Evolutionary conservation across 768 basidiomycete genomes (phyloP).

Genomic region (Auricularia auricula-judae): DNA sequence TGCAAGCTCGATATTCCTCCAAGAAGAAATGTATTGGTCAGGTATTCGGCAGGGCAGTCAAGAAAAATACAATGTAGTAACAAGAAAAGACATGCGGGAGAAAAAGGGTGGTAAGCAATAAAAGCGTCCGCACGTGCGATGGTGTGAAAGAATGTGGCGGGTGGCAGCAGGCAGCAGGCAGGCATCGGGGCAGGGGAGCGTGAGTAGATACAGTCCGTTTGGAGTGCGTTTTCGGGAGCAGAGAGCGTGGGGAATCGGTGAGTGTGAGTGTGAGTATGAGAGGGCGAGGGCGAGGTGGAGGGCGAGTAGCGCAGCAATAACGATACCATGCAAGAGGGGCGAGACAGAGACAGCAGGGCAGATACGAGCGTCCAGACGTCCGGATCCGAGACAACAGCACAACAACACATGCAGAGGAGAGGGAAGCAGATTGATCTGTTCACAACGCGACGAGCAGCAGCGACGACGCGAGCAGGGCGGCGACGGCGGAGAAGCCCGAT

Average conservation of each 20-base stretch:
- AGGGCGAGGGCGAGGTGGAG: background rate
- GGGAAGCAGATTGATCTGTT: too few species aligned
- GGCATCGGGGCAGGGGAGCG: background rate
- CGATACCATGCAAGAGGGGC: background rate
- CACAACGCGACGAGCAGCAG: too few species aligned
- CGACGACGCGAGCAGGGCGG: background rate
- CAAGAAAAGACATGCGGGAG: background rate
- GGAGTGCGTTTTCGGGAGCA: background rate
- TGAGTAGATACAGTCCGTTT: background rate
- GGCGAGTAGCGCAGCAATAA: background rate
- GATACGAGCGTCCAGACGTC: background rate
- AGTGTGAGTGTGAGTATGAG: background rate
- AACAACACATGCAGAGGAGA: background rate
- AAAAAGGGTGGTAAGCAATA: background rate
- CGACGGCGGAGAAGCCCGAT: background rate
- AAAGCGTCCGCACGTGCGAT: background rate
- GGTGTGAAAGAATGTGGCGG: background rate
- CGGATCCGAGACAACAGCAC: background rate
- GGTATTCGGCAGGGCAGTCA: too few species aligned
- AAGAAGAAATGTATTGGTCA: too few species aligned
- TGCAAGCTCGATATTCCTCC: too few species aligned
- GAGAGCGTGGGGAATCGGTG: too few species aligned
- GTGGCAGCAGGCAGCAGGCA: background rate
- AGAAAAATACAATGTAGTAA: background rate
- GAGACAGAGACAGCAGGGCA: background rate